Evolutionary conservation across 2,329 filamentous ascomycete genomes (phyloP).

Genomic region (Nigrospora oryzae): DNA sequence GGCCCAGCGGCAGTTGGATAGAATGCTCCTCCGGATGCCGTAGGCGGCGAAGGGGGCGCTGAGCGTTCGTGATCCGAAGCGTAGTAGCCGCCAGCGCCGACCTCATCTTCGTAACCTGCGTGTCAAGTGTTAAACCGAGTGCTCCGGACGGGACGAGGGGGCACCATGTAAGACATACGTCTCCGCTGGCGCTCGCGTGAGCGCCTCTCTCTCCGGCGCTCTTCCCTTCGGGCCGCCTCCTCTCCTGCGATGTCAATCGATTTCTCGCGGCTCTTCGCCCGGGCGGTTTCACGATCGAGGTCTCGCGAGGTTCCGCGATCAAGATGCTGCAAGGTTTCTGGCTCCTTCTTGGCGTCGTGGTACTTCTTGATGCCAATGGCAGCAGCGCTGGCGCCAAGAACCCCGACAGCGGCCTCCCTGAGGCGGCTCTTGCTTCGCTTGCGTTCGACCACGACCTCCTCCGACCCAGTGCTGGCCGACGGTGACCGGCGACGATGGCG

Average conservation of each 20-base stretch:
- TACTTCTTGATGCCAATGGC: slow-evolving; percentile 56
- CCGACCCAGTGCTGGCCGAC: not conserved
- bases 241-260: slow-evolving; percentile 14
- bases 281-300: slow-evolving; percentile 16
- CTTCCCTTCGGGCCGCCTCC: slow-evolving; percentile 11
- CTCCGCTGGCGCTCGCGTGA: slow-evolving; percentile 27
- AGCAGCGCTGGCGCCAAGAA: slow-evolving; percentile 48
- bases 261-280: slow-evolving; percentile 15
- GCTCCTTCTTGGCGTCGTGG: slow-evolving; percentile 36
- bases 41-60: slow-evolving; percentile 16
- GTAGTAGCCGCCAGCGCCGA: slow-evolving; percentile 12
- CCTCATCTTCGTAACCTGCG: slow-evolving; percentile 18
- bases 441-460: slow-evolving; percentile 12
- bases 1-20: slow-evolving; percentile 13
- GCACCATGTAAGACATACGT: slow-evolving; percentile 11
- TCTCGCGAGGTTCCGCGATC: slow-evolving; percentile 23
- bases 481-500: slow-evolving; percentile 20
- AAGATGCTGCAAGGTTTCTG: slow-evolving; percentile 17
- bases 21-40: slow-evolving; percentile 18
- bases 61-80: slow-evolving; percentile 11
- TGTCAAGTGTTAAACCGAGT: not conserved
- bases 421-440: slow-evolving; percentile 47
- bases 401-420: slow-evolving; percentile 46
- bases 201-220: slow-evolving; percentile 18
- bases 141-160: not conserved